phyloP scores from a whole-genome alignment of 31 red algal genomes.

The Asparagopsis taxiformis region DNA sequence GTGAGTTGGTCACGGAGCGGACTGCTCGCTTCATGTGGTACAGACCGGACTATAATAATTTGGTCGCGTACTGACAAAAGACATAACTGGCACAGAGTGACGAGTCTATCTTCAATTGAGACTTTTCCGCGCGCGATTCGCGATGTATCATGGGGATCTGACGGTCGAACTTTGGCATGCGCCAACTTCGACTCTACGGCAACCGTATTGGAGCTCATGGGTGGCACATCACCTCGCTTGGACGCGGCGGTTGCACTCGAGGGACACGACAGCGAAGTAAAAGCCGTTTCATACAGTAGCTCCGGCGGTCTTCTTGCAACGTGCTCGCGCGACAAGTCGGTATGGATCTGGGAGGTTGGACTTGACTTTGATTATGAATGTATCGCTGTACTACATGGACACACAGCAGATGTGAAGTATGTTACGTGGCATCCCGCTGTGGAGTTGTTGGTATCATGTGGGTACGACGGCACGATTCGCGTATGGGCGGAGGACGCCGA shows the following conservation, averaged over 20 bases:
- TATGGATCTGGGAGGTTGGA: constrained; percentile 96
- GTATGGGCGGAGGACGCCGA: constrained; percentile 96
- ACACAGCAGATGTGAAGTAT: constrained; percentile 90
- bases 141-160: constrained; percentile 67
- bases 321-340: constrained; percentile 79
- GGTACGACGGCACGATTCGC: constrained; percentile 85
- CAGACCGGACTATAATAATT: constrained; percentile 64
- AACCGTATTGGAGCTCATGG: constrained; percentile 62
- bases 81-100: too few relatives aligned
- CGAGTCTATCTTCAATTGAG: too few relatives aligned
- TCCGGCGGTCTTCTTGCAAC: constrained; percentile 82
- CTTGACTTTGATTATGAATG: constrained; percentile 90
- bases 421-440: constrained; percentile 83
- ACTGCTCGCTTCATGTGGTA: constrained; percentile 79
- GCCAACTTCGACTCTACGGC: constrained; percentile 91
- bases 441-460: constrained; percentile 75
- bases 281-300: constrained; percentile 76
- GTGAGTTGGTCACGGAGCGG: constrained; percentile 74
- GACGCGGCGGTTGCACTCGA: constrained; percentile 70
- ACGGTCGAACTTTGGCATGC: constrained; percentile 72
- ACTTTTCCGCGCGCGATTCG: constrained; percentile 81
- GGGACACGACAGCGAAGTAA: constrained; percentile 94
- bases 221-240: constrained; percentile 37
- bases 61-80: constrained; percentile 41
- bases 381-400: constrained; percentile 85